phyloP scores from a whole-genome alignment of 2,329 filamentous ascomycete species.

The Seiridium cupressi region DNA sequence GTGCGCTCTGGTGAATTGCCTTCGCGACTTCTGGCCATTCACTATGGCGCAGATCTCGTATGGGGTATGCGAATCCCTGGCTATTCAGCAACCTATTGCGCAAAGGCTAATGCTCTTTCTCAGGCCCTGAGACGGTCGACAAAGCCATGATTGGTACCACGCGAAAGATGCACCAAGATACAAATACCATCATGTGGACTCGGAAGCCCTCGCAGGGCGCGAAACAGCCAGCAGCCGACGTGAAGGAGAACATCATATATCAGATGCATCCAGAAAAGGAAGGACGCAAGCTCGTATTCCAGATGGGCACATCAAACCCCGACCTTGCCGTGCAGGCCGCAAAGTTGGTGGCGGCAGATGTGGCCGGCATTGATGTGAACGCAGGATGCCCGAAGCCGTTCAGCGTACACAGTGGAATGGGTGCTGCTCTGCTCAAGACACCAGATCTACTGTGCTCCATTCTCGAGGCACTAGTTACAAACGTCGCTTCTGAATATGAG shows the following conservation, averaged over 20 bases:
- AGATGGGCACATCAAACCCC: slow-evolving; percentile 85
- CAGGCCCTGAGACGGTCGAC: slow-evolving; percentile 92
- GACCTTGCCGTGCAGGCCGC: slow-evolving; percentile 82
- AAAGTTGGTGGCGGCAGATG: slow-evolving; percentile 78
- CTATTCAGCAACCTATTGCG: background rate
- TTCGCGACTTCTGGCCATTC: slow-evolving; percentile 81
- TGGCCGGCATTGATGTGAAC: slow-evolving; percentile 94
- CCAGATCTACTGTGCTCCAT: slow-evolving; percentile 84
- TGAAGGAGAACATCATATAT: slow-evolving; percentile 72
- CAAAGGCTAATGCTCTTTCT: background rate
- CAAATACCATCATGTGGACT: slow-evolving; percentile 81
- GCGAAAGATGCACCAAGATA: slow-evolving; percentile 71
- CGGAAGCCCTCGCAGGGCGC: slow-evolving; percentile 70
- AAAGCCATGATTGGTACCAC: slow-evolving; percentile 85
- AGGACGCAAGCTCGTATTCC: slow-evolving; percentile 76
- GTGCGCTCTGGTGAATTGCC: slow-evolving; percentile 95
- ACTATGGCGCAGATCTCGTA: slow-evolving; percentile 94
- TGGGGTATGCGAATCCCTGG: slow-evolving; percentile 64
- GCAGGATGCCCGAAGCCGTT: slow-evolving; percentile 98
- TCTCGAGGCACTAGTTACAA: slow-evolving; percentile 74
- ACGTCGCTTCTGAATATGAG: slow-evolving; percentile 73
- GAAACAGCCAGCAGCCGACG: slow-evolving; percentile 52
- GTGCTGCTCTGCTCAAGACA: slow-evolving; percentile 81
- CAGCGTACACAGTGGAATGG: slow-evolving; percentile 92
- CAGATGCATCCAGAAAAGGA: slow-evolving; percentile 78